Evolutionary conservation across 495 filamentous ascomycete genomes (phyloP).

Genomic region (Penicillium goetzii): DNA sequence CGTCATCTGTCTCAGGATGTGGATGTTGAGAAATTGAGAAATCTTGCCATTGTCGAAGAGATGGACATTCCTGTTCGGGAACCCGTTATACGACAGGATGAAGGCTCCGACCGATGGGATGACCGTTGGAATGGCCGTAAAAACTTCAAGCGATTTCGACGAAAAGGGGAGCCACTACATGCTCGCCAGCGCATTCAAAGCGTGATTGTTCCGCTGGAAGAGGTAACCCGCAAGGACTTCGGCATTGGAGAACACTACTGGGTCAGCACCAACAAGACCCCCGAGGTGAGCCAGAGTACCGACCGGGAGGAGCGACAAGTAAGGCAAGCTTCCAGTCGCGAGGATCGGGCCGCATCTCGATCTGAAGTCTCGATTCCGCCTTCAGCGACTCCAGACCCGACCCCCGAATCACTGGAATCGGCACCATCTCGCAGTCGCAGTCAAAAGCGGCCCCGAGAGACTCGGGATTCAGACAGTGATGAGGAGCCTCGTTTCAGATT

Average conservation of each 20-base stretch:
- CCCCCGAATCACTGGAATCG: conserved; percentile 17
- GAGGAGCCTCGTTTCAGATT: conserved; percentile 64
- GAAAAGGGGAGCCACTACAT: conserved; percentile 54
- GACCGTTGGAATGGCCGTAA: conserved; percentile 92
- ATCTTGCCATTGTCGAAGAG: conserved; percentile 77
- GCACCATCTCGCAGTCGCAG: conserved; percentile 23
- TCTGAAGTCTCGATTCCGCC: conserved; percentile 21
- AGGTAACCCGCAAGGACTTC: conserved; percentile 75
- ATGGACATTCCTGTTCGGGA: conserved; percentile 62
- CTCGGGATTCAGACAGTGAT: conserved; percentile 48
- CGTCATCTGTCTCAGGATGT: conserved; percentile 57
- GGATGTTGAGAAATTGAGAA: conserved; percentile 71
- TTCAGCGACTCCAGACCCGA: conserved; percentile 23
- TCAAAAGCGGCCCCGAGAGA: conserved; percentile 50
- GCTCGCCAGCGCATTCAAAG: conserved; percentile 53
- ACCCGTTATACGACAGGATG: conserved; percentile 34
- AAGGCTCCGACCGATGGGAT: conserved; percentile 74
- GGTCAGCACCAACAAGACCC: conserved; percentile 45
- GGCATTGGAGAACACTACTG: conserved; percentile 87
- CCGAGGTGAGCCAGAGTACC: conserved; percentile 26
- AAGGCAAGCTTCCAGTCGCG: conserved; percentile 14
- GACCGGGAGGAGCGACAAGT: conserved; percentile 28
- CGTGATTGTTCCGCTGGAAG: conserved; percentile 79
- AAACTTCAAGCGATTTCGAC: conserved; percentile 92
- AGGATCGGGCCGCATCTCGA: conserved; percentile 6